These are phyloP conservation scores for Pleodorina starrii DNA, from an alignment of 139 green algal species.

Conservation along the genomic window DNA sequence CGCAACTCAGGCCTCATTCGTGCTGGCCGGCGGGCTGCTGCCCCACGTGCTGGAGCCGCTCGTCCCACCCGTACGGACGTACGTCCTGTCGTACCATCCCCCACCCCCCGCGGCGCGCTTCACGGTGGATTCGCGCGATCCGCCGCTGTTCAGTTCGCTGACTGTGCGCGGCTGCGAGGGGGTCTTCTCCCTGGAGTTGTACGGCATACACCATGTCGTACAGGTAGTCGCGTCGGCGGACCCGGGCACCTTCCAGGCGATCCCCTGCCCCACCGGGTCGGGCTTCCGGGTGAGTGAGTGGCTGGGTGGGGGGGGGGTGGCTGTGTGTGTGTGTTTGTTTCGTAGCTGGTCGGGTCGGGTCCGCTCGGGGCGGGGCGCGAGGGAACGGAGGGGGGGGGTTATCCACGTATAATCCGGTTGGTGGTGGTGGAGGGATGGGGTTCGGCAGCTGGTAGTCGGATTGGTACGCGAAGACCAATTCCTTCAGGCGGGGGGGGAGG, in stretches of 20 bases:
- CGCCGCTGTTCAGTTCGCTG: not conserved
- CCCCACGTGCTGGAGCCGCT: constrained; percentile 16
- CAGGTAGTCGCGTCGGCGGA: not conserved
- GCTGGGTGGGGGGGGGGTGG: no score
- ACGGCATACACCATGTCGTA: constrained; percentile 6
- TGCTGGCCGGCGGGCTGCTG: constrained; percentile 32
- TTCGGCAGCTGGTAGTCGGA: no score
- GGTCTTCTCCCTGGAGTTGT: not conserved
- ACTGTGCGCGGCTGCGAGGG: constrained; percentile 15
- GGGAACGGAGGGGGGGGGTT: no score
- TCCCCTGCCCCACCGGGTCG: constrained; percentile 18
- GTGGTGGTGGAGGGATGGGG: no score
- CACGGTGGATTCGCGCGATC: constrained; percentile 20
- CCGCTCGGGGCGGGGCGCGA: no score
- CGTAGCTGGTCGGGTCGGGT: no score
- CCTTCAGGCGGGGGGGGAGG: no score
- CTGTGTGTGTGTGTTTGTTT: no score
- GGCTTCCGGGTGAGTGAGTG: constrained; percentile 15
- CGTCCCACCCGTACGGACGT: not conserved
- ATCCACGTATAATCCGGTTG: no score
- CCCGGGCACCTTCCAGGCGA: not conserved
- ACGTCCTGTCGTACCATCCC: constrained; percentile 34
- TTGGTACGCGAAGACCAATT: no score
- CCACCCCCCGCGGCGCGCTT: not conserved
- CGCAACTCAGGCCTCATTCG: constrained; percentile 46